Conservation (phyloP, 768 basidiomycete genomes). For the Leccinum broughii region DNA sequence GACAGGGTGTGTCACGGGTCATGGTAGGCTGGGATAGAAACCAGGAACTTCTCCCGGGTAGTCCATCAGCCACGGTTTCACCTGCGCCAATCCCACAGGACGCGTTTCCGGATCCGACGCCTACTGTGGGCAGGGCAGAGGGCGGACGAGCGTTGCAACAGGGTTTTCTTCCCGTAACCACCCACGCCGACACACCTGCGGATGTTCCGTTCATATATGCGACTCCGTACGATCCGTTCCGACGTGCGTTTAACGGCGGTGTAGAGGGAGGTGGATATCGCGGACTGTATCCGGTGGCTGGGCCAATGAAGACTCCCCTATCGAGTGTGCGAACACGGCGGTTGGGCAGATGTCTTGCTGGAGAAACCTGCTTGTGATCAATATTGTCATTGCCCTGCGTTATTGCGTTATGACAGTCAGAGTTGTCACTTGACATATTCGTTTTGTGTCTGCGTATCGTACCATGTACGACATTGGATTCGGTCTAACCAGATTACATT, state of each 20-base stretch:
- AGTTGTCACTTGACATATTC: background rate
- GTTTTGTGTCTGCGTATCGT: background rate
- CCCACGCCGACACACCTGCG: background rate
- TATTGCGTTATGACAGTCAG: background rate
- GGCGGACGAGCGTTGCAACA: background rate
- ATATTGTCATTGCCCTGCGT: background rate
- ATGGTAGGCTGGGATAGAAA: slow-evolving; percentile 23
- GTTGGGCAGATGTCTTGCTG: slow-evolving; percentile 19
- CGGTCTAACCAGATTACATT: background rate
- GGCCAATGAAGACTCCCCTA: slow-evolving; percentile 4
- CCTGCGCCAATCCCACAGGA: slow-evolving; percentile 21
- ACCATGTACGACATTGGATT: background rate
- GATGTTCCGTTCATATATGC: slow-evolving; percentile 4
- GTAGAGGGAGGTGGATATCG: background rate
- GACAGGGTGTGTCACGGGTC: slow-evolving; percentile 4
- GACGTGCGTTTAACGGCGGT: slow-evolving; percentile 14
- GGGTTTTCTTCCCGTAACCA: background rate
- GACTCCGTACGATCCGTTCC: slow-evolving; percentile 25
- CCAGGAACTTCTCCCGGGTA: slow-evolving; percentile 18
- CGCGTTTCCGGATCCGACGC: slow-evolving; percentile 26
- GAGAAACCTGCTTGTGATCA: slow-evolving; percentile 16
- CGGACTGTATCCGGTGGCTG: slow-evolving; percentile 12
- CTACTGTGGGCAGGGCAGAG: background rate
- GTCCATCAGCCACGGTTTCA: background rate
- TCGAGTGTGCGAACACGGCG: slow-evolving; percentile 13